Conservation (phyloP, 495 filamentous ascomycete genomes). For the Delitschia confertaspora region DNA sequence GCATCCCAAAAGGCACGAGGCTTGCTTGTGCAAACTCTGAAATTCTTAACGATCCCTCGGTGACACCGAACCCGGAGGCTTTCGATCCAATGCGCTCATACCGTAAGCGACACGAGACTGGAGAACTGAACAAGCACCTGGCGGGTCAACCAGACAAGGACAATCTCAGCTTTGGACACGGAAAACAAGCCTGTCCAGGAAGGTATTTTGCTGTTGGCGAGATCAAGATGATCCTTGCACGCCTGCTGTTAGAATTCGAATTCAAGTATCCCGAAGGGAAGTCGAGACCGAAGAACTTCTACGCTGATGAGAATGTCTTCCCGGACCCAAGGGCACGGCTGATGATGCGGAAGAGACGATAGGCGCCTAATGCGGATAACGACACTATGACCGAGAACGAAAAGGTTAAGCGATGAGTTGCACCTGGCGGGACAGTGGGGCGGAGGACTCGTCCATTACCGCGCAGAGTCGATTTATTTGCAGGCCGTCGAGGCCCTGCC, state of each 20-base stretch:
- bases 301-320: conserved; percentile 16
- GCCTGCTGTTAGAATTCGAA: conserved; percentile 21
- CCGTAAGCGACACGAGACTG: conserved; percentile 17
- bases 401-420: too few species aligned
- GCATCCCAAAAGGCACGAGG: conserved; percentile 25
- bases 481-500: too few species aligned
- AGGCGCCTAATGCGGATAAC: too few species aligned
- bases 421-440: too few species aligned
- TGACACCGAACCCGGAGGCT: neutral
- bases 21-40: conserved; percentile 13
- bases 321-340: conserved; percentile 17
- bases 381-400: too few species aligned
- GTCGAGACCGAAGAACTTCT: conserved; percentile 15
- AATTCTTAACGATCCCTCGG: conserved; percentile 24
- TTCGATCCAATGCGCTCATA: conserved; percentile 20
- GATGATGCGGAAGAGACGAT: conserved; percentile 13
- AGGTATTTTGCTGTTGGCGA: conserved; percentile 46
- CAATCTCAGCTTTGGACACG: conserved; percentile 42
- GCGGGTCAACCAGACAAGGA: conserved; percentile 31
- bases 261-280: conserved; percentile 15
- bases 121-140: conserved; percentile 6
- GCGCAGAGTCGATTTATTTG: too few species aligned
- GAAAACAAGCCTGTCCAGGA: conserved; percentile 47
- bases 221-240: conserved; percentile 38
- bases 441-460: too few species aligned